Conservation (phyloP, 2,329 filamentous ascomycete genomes). For the Shiraia bambusicola region DNA sequence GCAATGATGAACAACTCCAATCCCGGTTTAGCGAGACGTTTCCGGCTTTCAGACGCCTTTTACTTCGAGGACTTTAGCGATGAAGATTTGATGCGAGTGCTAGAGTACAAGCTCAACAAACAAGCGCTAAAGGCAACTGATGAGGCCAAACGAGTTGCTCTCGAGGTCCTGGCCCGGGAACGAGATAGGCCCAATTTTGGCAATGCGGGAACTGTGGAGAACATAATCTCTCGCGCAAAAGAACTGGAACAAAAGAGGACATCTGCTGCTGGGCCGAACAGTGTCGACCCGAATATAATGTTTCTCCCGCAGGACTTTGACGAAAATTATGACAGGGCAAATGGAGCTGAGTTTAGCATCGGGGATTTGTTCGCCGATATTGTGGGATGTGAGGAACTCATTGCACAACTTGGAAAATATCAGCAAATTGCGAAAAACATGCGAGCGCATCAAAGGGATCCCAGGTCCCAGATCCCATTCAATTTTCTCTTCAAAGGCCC, state of each 20-base stretch:
- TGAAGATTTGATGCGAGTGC: constrained; percentile 56
- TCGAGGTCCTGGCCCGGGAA: constrained; percentile 58
- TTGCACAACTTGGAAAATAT: constrained; percentile 54
- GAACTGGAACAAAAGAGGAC: constrained; percentile 46
- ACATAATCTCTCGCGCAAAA: constrained; percentile 58
- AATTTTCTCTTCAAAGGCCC: constrained; percentile 66
- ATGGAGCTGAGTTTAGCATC: constrained; percentile 50
- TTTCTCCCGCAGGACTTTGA: constrained; percentile 55
- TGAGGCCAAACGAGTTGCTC: constrained; percentile 52
- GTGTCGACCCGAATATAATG: constrained; percentile 2
- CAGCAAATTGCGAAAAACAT: constrained; percentile 53
- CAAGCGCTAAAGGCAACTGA: constrained; percentile 54
- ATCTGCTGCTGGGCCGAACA: constrained; percentile 9
- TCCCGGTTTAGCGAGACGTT: constrained; percentile 64
- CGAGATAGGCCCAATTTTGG: constrained; percentile 65
- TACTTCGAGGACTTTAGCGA: constrained; percentile 65
- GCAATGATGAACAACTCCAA: constrained; percentile 70
- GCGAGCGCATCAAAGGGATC: constrained; percentile 53
- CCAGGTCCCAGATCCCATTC: constrained; percentile 59
- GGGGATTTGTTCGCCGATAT: constrained; percentile 56
- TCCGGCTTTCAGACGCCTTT: constrained; percentile 62
- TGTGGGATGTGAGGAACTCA: constrained; percentile 56
- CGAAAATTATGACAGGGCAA: constrained; percentile 54
- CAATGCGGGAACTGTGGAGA: constrained; percentile 71
- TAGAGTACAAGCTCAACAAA: constrained; percentile 60